A percentile compares a stretch with the other conserved stretches of the same genome.
Conservation (phyloP, 148 eudicot genomes). For the Dianthus caryophyllus region DNA sequence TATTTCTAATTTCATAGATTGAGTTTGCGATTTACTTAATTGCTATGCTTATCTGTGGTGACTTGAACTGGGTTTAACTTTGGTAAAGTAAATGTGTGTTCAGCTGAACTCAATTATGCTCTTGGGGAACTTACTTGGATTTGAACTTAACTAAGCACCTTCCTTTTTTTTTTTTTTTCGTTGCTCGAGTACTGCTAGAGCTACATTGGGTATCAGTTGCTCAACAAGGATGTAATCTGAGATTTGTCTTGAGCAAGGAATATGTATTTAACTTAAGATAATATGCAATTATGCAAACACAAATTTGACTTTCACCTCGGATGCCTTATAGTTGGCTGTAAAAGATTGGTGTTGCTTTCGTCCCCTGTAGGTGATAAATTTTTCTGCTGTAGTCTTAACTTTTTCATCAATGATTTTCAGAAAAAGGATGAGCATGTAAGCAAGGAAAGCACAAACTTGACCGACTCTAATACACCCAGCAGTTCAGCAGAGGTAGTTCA, state of each 20-base stretch:
- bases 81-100: neutral
- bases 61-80: neutral
- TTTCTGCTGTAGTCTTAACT: conserved; percentile 15
- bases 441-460: conserved; percentile 24
- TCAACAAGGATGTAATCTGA: neutral
- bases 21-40: no score
- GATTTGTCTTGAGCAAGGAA: no score
- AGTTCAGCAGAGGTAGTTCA: conserved; percentile 29
- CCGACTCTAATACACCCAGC: conserved; percentile 25
- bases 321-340: neutral
- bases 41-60: neutral
- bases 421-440: conserved; percentile 36
- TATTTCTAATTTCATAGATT: no score
- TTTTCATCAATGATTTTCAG: conserved; percentile 25
- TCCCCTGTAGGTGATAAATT: no score
- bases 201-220: neutral
- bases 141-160: neutral
- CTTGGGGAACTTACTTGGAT: neutral
- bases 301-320: neutral
- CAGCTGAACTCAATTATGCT: neutral
- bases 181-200: neutral
- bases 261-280: no score
- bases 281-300: neutral
- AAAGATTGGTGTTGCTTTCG: neutral
- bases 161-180: no score